A percentile compares a stretch with the other conserved stretches of the same genome.
These are phyloP conservation scores for Sphagnum magellanicum DNA, from an alignment of 228 moss, liverwort and hornwort species.

Conservation along the genomic window DNA sequence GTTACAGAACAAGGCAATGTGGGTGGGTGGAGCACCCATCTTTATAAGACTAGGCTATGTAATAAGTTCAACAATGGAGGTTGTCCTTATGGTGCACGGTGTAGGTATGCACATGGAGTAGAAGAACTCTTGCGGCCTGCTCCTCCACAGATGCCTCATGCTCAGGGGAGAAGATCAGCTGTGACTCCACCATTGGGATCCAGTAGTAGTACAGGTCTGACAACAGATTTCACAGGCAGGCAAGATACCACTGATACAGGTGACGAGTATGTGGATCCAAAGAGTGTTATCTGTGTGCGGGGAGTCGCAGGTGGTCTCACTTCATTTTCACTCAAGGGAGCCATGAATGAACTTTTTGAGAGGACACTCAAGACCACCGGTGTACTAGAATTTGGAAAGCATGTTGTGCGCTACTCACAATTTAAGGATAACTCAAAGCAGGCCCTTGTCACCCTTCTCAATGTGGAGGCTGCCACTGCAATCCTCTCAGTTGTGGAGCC, in stretches of 20 bases:
- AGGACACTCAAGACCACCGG: constrained; percentile 5
- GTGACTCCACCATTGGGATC: neutral
- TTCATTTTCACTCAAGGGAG: constrained; percentile 4
- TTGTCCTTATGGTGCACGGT: neutral
- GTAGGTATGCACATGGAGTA: constrained; percentile 4
- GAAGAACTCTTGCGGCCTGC: constrained; percentile 1
- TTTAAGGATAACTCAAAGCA: constrained; percentile 3
- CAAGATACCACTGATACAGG: neutral
- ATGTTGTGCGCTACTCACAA: constrained; percentile 5
- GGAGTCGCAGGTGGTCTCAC: constrained; percentile 2
- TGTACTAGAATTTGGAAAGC: constrained; percentile 4
- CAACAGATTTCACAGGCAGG: neutral
- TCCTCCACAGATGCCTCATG: neutral
- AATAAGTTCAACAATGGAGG: constrained; percentile 5
- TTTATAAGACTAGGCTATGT: constrained; percentile 6
- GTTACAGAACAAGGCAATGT: neutral
- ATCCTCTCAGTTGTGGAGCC: constrained; percentile 1
- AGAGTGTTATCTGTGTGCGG: constrained; percentile 4
- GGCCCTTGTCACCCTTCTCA: constrained; percentile 3
- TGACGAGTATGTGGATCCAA: constrained; percentile 2
- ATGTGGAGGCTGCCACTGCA: constrained; percentile 4
- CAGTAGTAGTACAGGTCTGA: neutral
- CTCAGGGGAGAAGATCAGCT: neutral
- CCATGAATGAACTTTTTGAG: constrained; percentile 12
- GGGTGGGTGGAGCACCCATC: constrained; percentile 1